Conservation (phyloP, 257 asterid genomes). For the Nemophila menziesii region DNA sequence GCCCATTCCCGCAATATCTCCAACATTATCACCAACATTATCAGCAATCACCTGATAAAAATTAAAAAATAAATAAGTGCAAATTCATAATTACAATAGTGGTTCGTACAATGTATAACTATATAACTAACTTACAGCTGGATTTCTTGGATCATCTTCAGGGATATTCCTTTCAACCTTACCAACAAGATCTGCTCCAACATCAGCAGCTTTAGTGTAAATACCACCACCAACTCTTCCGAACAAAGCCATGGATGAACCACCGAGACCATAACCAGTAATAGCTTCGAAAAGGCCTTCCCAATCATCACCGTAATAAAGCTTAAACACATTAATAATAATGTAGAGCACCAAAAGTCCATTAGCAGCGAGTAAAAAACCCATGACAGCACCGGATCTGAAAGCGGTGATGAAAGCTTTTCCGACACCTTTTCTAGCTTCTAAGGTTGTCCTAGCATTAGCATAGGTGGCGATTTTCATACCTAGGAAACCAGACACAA, state of each 20-base stretch:
- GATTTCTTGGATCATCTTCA: slow-evolving; percentile 44
- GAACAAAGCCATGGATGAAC: slow-evolving; percentile 88
- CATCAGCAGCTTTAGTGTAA: slow-evolving; percentile 63
- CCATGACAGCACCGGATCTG: slow-evolving; percentile 85
- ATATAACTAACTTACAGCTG: slow-evolving; percentile 40
- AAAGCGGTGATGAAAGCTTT: slow-evolving; percentile 31
- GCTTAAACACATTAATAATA: slow-evolving; percentile 64
- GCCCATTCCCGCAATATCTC: slow-evolving; percentile 90
- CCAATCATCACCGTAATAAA: slow-evolving; percentile 85
- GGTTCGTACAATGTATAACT: no score
- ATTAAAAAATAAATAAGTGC: no score
- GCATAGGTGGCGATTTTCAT: slow-evolving; percentile 94
- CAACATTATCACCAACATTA: slow-evolving; percentile 91
- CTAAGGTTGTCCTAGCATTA: slow-evolving; percentile 83
- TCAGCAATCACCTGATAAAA: slow-evolving; percentile 84
- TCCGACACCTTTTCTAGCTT: slow-evolving; percentile 81
- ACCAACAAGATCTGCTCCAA: slow-evolving; percentile 47
- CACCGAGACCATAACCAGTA: slow-evolving; percentile 90
- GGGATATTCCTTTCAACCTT: slow-evolving; percentile 48
- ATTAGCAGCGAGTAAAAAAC: slow-evolving; percentile 85
- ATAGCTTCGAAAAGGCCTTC: slow-evolving; percentile 87
- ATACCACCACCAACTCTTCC: slow-evolving; percentile 97
- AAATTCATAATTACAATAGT: no score
- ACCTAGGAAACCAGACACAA: slow-evolving; percentile 81
- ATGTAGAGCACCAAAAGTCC: slow-evolving; percentile 76